These are phyloP conservation scores for Trichoderma sp. DNA, from an alignment of 2,329 filamentous ascomycete species.

Conservation along the genomic window DNA sequence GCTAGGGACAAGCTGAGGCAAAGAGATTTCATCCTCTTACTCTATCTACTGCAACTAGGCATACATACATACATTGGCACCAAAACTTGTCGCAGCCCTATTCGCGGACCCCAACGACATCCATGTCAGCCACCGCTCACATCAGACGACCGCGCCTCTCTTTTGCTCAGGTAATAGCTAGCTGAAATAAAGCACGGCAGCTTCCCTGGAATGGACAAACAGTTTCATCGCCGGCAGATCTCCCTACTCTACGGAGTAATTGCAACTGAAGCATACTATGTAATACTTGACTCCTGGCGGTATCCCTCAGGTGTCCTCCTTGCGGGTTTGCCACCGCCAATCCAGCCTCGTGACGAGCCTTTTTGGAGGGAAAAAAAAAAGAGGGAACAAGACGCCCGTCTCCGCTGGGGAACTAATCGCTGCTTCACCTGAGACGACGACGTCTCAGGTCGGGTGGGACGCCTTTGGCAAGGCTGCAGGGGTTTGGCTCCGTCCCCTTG, in stretches of 20 bases:
- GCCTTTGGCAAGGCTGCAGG: conserved; percentile 18
- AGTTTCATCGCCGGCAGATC: background rate
- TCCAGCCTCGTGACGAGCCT: background rate
- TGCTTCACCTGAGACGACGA: conserved; percentile 25
- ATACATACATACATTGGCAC: background rate
- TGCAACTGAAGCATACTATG: background rate
- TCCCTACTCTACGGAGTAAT: no score
- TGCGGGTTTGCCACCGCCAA: background rate
- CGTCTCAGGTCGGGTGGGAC: conserved; percentile 23
- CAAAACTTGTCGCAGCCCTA: conserved; percentile 16
- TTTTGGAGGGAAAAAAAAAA: background rate
- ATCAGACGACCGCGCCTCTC: background rate
- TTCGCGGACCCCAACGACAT: conserved; percentile 12
- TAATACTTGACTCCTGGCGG: background rate
- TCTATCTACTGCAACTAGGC: background rate
- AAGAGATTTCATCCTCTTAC: background rate
- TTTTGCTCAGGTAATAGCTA: background rate
- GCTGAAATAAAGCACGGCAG: background rate
- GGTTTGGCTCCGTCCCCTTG: conserved; percentile 6
- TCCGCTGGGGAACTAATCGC: conserved; percentile 13
- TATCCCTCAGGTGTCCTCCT: background rate
- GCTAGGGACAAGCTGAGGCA: no score
- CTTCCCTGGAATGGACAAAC: background rate
- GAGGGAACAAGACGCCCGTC: conserved; percentile 1
- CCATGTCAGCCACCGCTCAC: conserved; percentile 11